Base-by-base conservation (phyloP, 2,329 filamentous ascomycete genomes). In the Trichoderma semiorbis region DNA sequence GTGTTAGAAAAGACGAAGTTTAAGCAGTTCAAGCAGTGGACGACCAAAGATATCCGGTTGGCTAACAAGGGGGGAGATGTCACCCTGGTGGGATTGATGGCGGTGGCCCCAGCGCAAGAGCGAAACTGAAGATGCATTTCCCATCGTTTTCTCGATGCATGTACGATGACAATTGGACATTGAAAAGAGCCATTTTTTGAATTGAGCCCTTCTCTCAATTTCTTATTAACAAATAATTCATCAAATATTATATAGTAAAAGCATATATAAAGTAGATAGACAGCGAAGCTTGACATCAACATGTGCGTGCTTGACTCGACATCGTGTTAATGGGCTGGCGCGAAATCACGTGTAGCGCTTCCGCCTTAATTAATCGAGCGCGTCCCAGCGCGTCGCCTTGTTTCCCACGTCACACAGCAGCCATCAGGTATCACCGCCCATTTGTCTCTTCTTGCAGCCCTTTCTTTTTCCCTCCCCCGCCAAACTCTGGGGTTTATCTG, bases 321-420 rank as follows among this genome's bases (percentile, higher is more conserved):
- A n/a, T n/a, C 8, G 7, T 16, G 34, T 62, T 53, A 53, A 69
- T 60, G 30, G 53, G 55, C 12, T 43, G 66, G 34, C 66, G 55
- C 66, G 66, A 62, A 36, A 32, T 69, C 57, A 69, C 66, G 66
- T 69, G 66, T 26, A n/a, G 34, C 63, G 12, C 12, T 69, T 34
- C 30, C 16, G 6, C 43, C 39, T 32, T 43, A 50, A 62, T 62
- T 62, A 21, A 39, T 11, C 5, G 32, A 62, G 58, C 58, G 58
- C 58, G 62, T 64, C 36, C 36, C 58, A 62, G 58, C 58, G 30
- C 58, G 58, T 26, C 39, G 26, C 43, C 36, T 65, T n/a, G 21
- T 65, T 18, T 43, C 21, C n/a, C 36, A 60, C 57, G 32, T 60
- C 57, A 60, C 47, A 53, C 47, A 53, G 47, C 12, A 12, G n/a